These are phyloP conservation scores for Amylocarpus encephaloides DNA, from an alignment of 2,329 filamentous ascomycete genomes.

Conservation along the genomic window DNA sequence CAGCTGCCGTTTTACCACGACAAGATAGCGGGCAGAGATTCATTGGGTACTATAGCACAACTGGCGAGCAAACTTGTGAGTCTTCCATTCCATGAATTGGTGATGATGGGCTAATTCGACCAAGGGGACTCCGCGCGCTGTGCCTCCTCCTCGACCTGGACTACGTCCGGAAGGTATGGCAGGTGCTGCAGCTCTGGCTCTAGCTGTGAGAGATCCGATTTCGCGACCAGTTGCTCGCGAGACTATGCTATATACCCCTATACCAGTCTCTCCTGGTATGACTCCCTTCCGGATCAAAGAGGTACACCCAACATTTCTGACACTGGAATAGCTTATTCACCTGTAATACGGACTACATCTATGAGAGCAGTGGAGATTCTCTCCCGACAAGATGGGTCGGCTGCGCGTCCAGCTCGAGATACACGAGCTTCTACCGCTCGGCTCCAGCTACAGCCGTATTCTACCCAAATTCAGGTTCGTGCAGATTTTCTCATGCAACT, in stretches of 20 bases:
- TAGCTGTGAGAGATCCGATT: background rate
- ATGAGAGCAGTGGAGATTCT: background rate
- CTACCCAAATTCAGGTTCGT: background rate
- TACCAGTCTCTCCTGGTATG: background rate
- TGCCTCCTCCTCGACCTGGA: slow-evolving; percentile 1
- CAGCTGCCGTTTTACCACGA: background rate
- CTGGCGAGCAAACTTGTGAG: slow-evolving; percentile 3
- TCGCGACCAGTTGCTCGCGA: slow-evolving; percentile 1
- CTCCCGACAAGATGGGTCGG: background rate
- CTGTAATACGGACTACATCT: slow-evolving; percentile 5
- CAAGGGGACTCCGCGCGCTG: background rate
- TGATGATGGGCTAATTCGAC: background rate
- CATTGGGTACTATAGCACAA: slow-evolving; percentile 5
- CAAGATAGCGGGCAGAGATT: slow-evolving; percentile 1
- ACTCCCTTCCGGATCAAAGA: background rate
- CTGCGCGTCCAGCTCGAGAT: background rate
- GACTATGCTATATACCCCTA: background rate
- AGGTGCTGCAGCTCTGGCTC: slow-evolving; percentile 1
- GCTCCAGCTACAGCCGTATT: background rate
- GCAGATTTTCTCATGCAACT: background rate
- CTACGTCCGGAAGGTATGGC: slow-evolving; percentile 1
- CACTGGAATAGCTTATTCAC: background rate
- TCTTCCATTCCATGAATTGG: background rate
- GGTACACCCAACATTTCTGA: background rate
- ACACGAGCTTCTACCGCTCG: slow-evolving; percentile 1